Base-by-base conservation (phyloP, 2,329 filamentous ascomycete species). In the Beauveria australis region DNA sequence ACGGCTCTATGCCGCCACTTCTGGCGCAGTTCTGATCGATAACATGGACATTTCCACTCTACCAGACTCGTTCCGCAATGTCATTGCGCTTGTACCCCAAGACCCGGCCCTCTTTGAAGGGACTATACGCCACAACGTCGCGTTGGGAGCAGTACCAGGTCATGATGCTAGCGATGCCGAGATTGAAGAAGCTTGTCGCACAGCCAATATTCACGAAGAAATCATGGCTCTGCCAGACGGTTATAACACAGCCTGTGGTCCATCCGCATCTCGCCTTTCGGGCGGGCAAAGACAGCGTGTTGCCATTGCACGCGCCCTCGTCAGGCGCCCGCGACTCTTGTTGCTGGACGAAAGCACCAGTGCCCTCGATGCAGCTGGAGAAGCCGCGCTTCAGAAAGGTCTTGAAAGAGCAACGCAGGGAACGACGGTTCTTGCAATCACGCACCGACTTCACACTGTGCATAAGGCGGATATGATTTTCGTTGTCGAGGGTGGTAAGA, bases 301-400 rank as follows among this genome's bases (percentile, higher is more conserved):
- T 14, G 83, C 84, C 0, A 90, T 92, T 66, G 88, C 89, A 0
- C 78, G 89, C 10, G 88, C 88, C 0, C 75, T 91, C 2, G 78
- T 89, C 2, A 79, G 88, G 0, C 77, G 81, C 53, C 89, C 89
- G 0, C 79, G 84, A 41, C 76, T 92, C 3, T 71, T 92, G 33
- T 79, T 92, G 47, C 76, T 92, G 1, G 89, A 92, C 66, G 89
- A 92, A 75, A 86, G 87, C n/a, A 92, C 89, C 0, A 86, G 82
- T 26, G 86, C 85, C 7, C 75, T 92, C 3, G 89, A 92, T 67
- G 80, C 81, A 0, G 82, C 83, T 64, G 84, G 80, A 40, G 85
- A 88, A 28, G 74, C 76, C 3, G 70, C 84, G 12, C 79, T 92
- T n/a, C 79, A 87, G 47, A 77, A 85, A 5, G 84, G 83, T 0